Conservation (phyloP, 2,329 filamentous ascomycete genomes). For the Orbilia brochopaga region DNA sequence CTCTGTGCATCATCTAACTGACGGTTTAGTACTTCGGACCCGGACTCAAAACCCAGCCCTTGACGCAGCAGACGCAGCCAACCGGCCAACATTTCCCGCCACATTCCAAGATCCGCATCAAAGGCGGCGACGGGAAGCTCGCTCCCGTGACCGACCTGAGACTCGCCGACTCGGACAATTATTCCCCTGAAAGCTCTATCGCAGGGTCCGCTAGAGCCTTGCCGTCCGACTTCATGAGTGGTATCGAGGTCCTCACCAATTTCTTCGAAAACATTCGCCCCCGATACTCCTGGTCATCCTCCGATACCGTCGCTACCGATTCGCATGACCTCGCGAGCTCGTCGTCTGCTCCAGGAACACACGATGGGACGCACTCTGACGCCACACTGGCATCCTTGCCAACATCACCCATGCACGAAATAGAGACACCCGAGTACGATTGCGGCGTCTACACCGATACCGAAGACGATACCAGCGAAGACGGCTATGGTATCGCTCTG, state of each 20-base stretch:
- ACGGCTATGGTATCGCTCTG: conserved; percentile 6
- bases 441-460: conserved; percentile 48
- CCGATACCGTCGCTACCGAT: conserved; percentile 39
- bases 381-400: conserved; percentile 31
- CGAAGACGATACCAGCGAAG: conserved; percentile 38
- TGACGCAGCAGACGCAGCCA: conserved; percentile 1
- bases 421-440: conserved; percentile 45
- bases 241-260: conserved; percentile 49
- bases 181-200: conserved; percentile 10
- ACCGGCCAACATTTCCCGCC: not conserved
- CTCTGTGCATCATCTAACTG: not conserved
- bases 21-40: not conserved
- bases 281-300: conserved; percentile 49
- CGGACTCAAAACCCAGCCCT: too few species aligned
- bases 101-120: not conserved
- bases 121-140: conserved; percentile 40
- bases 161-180: conserved; percentile 1
- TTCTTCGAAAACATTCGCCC: conserved; percentile 50
- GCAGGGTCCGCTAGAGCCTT: conserved; percentile 21
- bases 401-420: conserved; percentile 27
- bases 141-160: conserved; percentile 37
- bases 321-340: conserved; percentile 26
- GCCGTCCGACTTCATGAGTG: conserved; percentile 48
- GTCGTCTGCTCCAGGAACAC: conserved; percentile 14
- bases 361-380: conserved; percentile 35